Conservation (phyloP, 2,329 filamentous ascomycete genomes). For the Ophiostoma sp. region DNA sequence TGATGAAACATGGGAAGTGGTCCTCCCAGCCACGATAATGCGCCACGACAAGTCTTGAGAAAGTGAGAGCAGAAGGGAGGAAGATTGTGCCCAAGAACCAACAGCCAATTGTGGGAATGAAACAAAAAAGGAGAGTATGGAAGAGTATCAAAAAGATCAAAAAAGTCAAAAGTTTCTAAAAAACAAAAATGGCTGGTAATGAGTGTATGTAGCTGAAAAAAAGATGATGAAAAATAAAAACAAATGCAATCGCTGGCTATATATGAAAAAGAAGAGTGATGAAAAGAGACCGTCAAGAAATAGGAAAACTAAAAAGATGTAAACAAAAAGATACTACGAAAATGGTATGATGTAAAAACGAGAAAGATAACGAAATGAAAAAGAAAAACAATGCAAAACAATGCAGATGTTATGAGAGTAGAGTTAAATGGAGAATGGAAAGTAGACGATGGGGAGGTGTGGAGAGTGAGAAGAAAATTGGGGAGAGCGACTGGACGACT, state of each 20-base stretch:
- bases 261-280: neutral
- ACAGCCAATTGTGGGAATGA: neutral
- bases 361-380: neutral
- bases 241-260: conserved; percentile 22
- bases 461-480: neutral
- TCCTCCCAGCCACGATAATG: neutral
- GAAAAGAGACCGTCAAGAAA: neutral
- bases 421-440: conserved; percentile 16
- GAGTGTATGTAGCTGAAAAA: neutral
- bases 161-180: neutral
- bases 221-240: neutral
- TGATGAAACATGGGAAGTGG: no score
- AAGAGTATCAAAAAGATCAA: neutral
- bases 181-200: neutral
- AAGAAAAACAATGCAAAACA: neutral
- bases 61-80: neutral
- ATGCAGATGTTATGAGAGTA: neutral
- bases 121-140: neutral
- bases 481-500: neutral
- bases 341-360: neutral
- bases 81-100: neutral
- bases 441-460: neutral
- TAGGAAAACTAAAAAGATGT: conserved; percentile 10
- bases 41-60: neutral
- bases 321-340: neutral